Evolutionary conservation across 1,284 basidiomycete species (phyloP), one percentile per base, ranked within the genome.

Genomic region (Boletus chippewaensis): DNA sequence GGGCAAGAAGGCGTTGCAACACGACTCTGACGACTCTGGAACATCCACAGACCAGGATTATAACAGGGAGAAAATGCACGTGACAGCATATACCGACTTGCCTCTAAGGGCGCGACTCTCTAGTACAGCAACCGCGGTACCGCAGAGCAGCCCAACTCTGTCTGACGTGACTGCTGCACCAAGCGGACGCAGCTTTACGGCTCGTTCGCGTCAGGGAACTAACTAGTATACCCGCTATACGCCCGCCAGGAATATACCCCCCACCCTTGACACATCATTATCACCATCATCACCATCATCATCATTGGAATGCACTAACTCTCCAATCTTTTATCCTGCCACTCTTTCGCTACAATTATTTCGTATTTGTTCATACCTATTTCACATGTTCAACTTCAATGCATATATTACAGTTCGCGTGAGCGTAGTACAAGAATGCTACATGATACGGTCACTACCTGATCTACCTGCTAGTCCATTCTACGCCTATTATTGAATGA

Each of bases 401-500:
- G 49, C 53, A 64, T 56, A 66, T 64, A 64, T 57, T 57, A 61
- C 54, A 56, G 42, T 57, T 42, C 51, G 47, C 50, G 52, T 46
- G 22, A 47, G 26, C 34, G 53, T 54, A 56, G 60, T 66, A 61
- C 56, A 54, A 16, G 49, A 51, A 56, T 61, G 41, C 56, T 60
- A 65, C 53, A 56, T 34, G 55, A 56, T 53, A 56, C 57, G 57
- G 41, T 38, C 38, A 22, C 42, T 32, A 36, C 13, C 16, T 22
- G 5, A 49, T 55, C 53, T 57, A 62, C 54, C 50, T 38, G 38
- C 57, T 62, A 71, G 62, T 89, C 85, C 80, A 88, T 87, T 58
- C 84, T 75, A 61, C 79, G 75, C 52, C 74, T 77, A 48, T 81
- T 74, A 66, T 89, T 90, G 67, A 83, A 88, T 32, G 77, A 67